Conservation (phyloP, 179 eudicot genomes). For the Silene coronaria region DNA sequence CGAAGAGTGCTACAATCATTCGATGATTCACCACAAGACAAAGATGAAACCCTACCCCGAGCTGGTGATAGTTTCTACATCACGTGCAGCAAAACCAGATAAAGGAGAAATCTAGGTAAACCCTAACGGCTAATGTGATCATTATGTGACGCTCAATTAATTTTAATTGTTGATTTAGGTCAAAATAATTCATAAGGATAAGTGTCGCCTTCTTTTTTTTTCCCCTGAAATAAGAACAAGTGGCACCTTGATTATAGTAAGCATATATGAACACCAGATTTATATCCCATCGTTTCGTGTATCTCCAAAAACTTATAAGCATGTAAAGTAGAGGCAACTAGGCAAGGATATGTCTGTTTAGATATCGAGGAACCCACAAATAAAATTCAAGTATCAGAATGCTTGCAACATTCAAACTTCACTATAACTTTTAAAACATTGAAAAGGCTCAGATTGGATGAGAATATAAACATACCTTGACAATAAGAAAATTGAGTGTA, state of each 20-base stretch:
- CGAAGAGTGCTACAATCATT: not conserved
- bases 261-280: not conserved
- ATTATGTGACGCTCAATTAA: not conserved
- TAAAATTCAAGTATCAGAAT: not conserved
- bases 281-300: not conserved
- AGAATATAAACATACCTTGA: slow-evolving; percentile 50
- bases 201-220: not conserved
- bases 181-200: not conserved
- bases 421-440: not conserved
- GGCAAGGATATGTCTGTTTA: not conserved
- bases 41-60: not conserved
- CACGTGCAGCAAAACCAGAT: not conserved
- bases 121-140: not conserved
- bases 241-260: not conserved
- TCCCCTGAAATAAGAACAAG: not conserved
- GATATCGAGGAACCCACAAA: not conserved
- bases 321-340: not conserved
- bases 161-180: not conserved
- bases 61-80: not conserved
- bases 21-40: not conserved
- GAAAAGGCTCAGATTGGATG: not conserved
- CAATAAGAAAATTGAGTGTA: slow-evolving; percentile 67
- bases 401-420: not conserved
- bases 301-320: slow-evolving; percentile 1
- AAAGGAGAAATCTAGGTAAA: not conserved